Base-by-base conservation (phyloP, 805 yeast genomes). In the Candida koratica region DNA sequence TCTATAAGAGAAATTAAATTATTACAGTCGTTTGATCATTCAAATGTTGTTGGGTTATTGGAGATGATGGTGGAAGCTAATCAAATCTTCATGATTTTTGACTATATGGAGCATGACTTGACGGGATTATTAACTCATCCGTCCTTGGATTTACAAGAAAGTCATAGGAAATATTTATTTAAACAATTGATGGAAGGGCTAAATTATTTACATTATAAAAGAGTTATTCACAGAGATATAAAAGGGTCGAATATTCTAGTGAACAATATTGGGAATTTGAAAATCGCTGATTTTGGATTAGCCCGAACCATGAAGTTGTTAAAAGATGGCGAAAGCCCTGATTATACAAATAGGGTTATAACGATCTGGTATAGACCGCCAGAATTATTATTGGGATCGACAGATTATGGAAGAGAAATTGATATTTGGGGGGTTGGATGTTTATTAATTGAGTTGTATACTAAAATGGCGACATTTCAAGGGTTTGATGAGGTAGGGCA, bases 401-500 rank as follows among this genome's bases (percentile, higher is more conserved):
- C 97, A 0, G 81, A 79, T 40, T 93, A 93, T 59, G 93, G 89
- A 0, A 64, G 87, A 26, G 96, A 85, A 49, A 93, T 93, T 7
- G 98, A 93, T 54, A 79, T 87, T 47, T 93, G 98, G 98, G 96
- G 97, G 0, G 80, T 87, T 42, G 98, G 98, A 2, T 93, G 97
- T 62, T 66, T 93, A 17, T 64, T 93, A 41, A 73, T 87, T 17
- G 97, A 93, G 56, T 58, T 93, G 25, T 87, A 85, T 52, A 74
- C 81, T 1, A 75, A 79, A 45, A 61, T 63, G 20, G 95, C 97
- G 0, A 65, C 82, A 1, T 93, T 93, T 56, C 94, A 82, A 56
- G 97, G 96, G 1, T 69, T 72, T 15, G 95, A 93, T 57, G 98
- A 93, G 52, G 71, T 93, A 25, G 81, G 84, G 34, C 97, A 90